Evolutionary conservation across 163 green algal genomes (phyloP).

Genomic region (Chlamydomonas reinhardtii): DNA sequence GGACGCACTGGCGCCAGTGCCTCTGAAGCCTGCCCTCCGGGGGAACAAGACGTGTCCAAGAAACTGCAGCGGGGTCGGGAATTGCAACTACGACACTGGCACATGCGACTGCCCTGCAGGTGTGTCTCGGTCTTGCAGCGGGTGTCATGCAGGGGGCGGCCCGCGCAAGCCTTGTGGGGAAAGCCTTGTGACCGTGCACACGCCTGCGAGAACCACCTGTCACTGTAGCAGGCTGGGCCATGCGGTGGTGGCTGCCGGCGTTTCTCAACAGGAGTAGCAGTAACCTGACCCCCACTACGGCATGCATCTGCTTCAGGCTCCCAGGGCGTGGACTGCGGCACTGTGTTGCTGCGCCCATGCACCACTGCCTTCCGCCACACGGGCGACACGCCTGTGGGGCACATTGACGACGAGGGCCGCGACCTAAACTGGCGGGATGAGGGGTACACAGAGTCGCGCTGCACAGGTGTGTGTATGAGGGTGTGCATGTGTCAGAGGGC

Average conservation of each 20-base stretch:
- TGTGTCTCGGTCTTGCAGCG: background rate
- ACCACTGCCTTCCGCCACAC: conserved; percentile 54
- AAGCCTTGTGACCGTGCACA: too few species aligned
- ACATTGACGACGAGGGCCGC: conserved; percentile 56
- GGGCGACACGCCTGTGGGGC: conserved; percentile 20
- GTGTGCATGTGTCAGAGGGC: too few species aligned
- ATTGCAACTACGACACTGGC: conserved; percentile 73
- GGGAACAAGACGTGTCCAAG: conserved; percentile 63
- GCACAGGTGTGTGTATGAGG: conserved; percentile 18
- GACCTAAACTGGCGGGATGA: conserved; percentile 44
- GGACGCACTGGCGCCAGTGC: conserved; percentile 23
- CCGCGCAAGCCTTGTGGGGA: too few species aligned
- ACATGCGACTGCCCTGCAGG: conserved; percentile 75
- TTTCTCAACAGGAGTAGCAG: too few species aligned
- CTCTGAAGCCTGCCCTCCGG: conserved; percentile 14
- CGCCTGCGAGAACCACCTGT: too few species aligned
- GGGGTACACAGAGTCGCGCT: conserved; percentile 58
- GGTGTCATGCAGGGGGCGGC: too few species aligned
- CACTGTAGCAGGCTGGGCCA: too few species aligned
- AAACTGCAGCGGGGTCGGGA: conserved; percentile 74
- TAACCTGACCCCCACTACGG: too few species aligned
- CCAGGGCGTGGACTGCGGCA: conserved; percentile 57
- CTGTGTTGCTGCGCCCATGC: conserved; percentile 60
- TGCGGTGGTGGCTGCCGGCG: too few species aligned
- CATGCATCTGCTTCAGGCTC: conserved; percentile 51